Evolutionary conservation across 352 stramenopile genomes (phyloP), one percentile per base, ranked within the genome.

Genomic region (Aphanomyces stellatus): DNA sequence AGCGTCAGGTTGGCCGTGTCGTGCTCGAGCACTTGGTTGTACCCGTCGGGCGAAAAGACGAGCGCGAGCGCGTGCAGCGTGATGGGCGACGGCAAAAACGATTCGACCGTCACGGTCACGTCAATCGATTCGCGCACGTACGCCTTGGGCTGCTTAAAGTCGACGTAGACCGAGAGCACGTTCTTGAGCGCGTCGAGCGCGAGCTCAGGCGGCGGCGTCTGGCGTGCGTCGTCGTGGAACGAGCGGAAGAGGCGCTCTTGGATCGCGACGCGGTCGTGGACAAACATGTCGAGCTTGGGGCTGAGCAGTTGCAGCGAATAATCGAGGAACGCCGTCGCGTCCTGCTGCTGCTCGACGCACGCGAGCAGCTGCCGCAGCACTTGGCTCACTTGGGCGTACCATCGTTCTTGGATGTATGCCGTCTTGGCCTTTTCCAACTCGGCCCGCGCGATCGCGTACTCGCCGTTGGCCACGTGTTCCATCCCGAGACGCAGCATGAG

Each of bases 251-350:
- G 83, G 1, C 73, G 75, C 22, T 82, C 78, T 51, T 91, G 82
- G 19, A 87, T 74, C 17, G 72, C 69, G 15, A 79, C 65, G 13
- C 85, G 83, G 55, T 92, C 82, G 22, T 72, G 73, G 13, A 95
- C 74, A 70, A 86, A 89, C 41, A 88, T 76, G 35, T 89, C 82
- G 10, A 95, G 71, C 15, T 77, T 73, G 6, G 86, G 85, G 27
- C 80, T 90, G 53, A 95, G 63, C 2, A 95, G 70, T 53, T 95
- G 86, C 49, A 95, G 71, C 30, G 75, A 82, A 56, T 81, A 90
- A 64, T 93, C 86, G 33, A 95, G 75, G 51, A 83, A 95, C 1
- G 82, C 82, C 2, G 74, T 72, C 27, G 75, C 88, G 71, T 95
- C 84, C 22, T 75, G 79, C 57, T 92, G 81, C 2, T 77, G 76